Percentiles rank a stretch among this genome's conserved stretches.
These are phyloP conservation scores for Xylaria acuta DNA, from an alignment of 495 filamentous ascomycete genomes.

Conservation along the genomic window DNA sequence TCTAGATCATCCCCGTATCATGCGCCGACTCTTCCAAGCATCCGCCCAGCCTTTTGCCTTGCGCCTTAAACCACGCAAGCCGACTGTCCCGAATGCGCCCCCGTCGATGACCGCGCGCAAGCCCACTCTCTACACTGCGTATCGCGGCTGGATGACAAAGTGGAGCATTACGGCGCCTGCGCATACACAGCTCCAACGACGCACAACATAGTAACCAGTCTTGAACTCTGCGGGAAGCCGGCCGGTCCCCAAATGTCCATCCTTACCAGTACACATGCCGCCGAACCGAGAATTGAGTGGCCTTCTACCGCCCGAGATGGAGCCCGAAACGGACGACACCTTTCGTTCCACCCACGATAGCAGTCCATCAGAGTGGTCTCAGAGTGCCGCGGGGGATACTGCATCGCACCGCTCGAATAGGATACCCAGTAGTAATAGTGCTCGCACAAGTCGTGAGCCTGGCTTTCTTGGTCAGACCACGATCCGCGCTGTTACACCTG, in stretches of 20 bases:
- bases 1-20: constrained; percentile 26
- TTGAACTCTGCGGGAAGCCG: constrained; percentile 31
- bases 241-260: constrained; percentile 36
- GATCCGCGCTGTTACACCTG: constrained; percentile 62
- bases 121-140: constrained; percentile 4
- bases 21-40: constrained; percentile 25
- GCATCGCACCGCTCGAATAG: constrained; percentile 36
- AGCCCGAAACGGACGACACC: constrained; percentile 40
- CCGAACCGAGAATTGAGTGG: constrained; percentile 44
- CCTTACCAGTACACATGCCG: constrained; percentile 32
- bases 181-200: constrained; percentile 28
- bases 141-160: constrained; percentile 19
- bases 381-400: constrained; percentile 42
- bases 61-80: constrained; percentile 11
- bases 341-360: constrained; percentile 37
- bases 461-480: constrained; percentile 41
- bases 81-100: constrained; percentile 20
- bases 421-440: constrained; percentile 29
- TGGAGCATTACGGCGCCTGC: constrained; percentile 19
- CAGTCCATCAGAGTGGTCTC: constrained; percentile 45
- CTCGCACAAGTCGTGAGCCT: constrained; percentile 30
- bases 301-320: constrained; percentile 43
- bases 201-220: constrained; percentile 21
- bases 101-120: constrained; percentile 15
- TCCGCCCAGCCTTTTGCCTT: constrained; percentile 19